Conservation (phyloP, 2,329 filamentous ascomycete species). For the Xylaria sp. region DNA sequence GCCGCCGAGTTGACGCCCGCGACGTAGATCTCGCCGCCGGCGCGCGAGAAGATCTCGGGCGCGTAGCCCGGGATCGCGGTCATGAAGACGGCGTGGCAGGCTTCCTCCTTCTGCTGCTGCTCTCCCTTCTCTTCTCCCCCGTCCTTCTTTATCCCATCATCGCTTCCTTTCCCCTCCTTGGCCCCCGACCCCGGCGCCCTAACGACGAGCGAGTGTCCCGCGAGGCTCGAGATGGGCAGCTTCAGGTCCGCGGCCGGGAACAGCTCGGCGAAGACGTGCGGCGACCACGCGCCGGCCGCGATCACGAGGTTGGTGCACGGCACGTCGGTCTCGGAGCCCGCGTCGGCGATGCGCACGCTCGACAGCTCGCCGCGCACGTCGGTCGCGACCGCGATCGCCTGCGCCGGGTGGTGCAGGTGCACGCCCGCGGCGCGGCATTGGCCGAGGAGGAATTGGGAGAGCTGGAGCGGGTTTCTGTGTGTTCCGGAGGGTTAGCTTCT, state of each 20-base stretch:
- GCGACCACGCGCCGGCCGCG: constrained; percentile 72
- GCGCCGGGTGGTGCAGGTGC: constrained; percentile 65
- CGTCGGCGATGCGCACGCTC: constrained; percentile 53
- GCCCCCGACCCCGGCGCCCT: constrained; percentile 61
- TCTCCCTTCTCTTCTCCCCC: constrained; percentile 45
- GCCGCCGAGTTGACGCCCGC: constrained; percentile 68
- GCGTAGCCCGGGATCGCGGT: constrained; percentile 58
- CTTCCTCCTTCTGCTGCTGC: constrained; percentile 43
- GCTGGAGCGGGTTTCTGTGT: constrained; percentile 62
- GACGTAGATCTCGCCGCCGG: constrained; percentile 71
- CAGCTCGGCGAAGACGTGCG: constrained; percentile 63
- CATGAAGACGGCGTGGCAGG: constrained; percentile 71
- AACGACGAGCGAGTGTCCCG: constrained; percentile 73
- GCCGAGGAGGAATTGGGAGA: constrained; percentile 68
- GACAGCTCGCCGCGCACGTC: constrained; percentile 55
- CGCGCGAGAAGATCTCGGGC: constrained; percentile 71
- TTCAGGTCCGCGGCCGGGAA: constrained; percentile 59
- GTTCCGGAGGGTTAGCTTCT: background rate
- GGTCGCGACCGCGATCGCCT: constrained; percentile 53
- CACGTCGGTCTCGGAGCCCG: constrained; percentile 52
- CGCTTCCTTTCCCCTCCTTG: no score
- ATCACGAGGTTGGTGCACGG: constrained; percentile 69
- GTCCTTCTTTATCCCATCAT: no score
- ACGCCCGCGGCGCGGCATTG: constrained; percentile 63
- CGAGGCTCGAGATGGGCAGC: constrained; percentile 64